Percentiles rank a stretch among this genome's conserved stretches.
Conservation (phyloP, 2,329 filamentous ascomycete genomes). For the Chrysoporthe deuterocubensis region DNA sequence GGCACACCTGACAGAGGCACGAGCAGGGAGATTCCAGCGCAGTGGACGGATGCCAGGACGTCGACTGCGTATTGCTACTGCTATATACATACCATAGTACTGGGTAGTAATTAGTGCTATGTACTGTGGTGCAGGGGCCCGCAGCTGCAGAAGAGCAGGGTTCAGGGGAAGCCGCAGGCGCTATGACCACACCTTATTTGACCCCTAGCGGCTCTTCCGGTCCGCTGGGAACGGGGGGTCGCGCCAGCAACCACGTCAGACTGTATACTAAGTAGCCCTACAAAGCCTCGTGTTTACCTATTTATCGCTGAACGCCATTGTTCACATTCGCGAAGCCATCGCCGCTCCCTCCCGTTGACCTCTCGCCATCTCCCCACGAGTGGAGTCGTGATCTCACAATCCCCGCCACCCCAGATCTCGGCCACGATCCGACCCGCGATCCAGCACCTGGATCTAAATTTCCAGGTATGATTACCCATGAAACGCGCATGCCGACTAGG, state of each 20-base stretch:
- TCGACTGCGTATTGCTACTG: too few species aligned
- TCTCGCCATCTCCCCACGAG: neutral
- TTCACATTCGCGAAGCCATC: slow-evolving; percentile 1
- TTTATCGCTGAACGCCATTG: neutral
- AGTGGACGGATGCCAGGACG: too few species aligned
- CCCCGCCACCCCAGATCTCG: neutral
- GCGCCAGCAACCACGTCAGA: slow-evolving; percentile 15
- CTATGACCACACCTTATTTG: slow-evolving; percentile 25
- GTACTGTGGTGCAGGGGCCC: neutral
- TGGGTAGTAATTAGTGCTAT: neutral
- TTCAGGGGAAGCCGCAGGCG: slow-evolving; percentile 3
- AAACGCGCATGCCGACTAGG: neutral
- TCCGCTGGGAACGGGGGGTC: slow-evolving; percentile 3
- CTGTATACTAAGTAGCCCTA: neutral
- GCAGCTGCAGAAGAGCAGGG: neutral
- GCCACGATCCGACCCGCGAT: slow-evolving; percentile 5
- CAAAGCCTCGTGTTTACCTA: slow-evolving; percentile 2
- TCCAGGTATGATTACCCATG: slow-evolving; percentile 17
- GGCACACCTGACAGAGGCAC: neutral
- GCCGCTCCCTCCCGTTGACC: neutral
- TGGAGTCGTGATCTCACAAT: neutral
- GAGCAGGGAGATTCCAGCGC: too few species aligned
- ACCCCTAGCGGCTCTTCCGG: neutral
- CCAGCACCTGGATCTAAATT: slow-evolving; percentile 8
- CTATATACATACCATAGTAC: neutral